Evolutionary conservation across 2,329 filamentous ascomycete species (phyloP), one percentile per base, ranked within the genome.

Genomic region (Onygena corvina): DNA sequence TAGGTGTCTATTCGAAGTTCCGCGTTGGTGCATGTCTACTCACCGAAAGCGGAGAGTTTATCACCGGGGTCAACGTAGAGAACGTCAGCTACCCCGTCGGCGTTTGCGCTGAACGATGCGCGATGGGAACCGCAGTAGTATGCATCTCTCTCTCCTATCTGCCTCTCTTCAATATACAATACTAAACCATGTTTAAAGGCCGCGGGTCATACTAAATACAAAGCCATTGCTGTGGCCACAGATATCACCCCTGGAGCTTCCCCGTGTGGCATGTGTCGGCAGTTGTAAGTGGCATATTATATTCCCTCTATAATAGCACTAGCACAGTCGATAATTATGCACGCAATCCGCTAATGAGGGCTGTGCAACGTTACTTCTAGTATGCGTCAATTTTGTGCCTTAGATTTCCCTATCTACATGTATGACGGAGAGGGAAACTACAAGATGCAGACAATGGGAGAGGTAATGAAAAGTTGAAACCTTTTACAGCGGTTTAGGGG

Each of bases 251-350:
- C 79, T 25, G 79, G 81, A 3, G 70, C 69, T 3, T 72, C 82
- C 54, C 92, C 92, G 0, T 98, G 92, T 64, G 92, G 92, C 49
- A 95, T 94, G 88, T 96, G 90, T 66, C 76, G 90, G 59, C 90
- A 95, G 65, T 94, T 90, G 83, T 87, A 63, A 36, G 62, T 60
- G 20, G 21, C 38, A 42, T 30, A 25, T 48, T 8, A n/a, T 8
- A 16, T 40, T 9, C 34, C 38, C 11, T 9, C 7, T 18, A 6
- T 48, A n/a, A n/a, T n/a, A n/a, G n/a, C n/a, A n/a, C n/a, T n/a
- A n/a, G n/a, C 38, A 35, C 11, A 14, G 33, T 35, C 14, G 4
- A 35, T 35, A 4, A 9, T 12, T 16, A 16, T 16, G 33, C 14
- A 35, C 33, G 33, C n/a, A 50, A 29, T 52, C 8, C 25, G 40